phyloP scores from a whole-genome alignment of 192 early-diverging fungal genomes.

The Linnemannia elongata region DNA sequence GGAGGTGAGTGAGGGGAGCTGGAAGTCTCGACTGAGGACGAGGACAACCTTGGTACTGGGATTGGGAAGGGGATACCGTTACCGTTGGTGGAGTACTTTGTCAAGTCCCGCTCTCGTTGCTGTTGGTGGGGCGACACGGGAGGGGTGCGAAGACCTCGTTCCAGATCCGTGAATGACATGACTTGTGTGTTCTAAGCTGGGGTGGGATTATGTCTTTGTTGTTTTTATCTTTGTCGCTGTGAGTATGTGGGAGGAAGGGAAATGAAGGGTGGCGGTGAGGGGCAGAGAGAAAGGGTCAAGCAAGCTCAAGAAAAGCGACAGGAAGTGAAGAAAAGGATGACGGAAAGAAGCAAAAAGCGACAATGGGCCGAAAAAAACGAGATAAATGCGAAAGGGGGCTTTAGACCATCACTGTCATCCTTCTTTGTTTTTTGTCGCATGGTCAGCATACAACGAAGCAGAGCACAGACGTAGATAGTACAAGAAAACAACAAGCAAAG shows the following conservation, averaged over 20 bases:
- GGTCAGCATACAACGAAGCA: too few species aligned
- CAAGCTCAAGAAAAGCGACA: not conserved
- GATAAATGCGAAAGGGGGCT: too few species aligned
- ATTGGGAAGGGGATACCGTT: not conserved
- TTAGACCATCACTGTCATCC: too few species aligned
- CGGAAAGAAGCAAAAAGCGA: not conserved
- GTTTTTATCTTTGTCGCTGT: too few species aligned
- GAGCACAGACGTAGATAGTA: too few species aligned
- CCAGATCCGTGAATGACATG: conserved; percentile 46
- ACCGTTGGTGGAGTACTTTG: not conserved
- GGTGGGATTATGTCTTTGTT: not conserved
- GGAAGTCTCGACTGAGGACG: not conserved
- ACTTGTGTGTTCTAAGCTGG: not conserved
- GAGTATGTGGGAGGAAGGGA: not conserved
- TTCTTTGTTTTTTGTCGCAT: too few species aligned
- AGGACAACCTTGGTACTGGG: not conserved
- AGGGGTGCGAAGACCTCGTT: conserved; percentile 39
- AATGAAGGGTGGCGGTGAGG: not conserved
- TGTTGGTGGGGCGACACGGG: conserved; percentile 27
- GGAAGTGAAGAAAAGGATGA: not conserved
- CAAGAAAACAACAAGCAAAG: too few species aligned
- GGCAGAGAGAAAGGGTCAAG: not conserved
- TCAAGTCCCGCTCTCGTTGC: not conserved
- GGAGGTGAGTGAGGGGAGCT: not conserved
- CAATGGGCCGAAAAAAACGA: not conserved